Base-by-base conservation (phyloP, 768 basidiomycete genomes). In the Amanita phalloides region DNA sequence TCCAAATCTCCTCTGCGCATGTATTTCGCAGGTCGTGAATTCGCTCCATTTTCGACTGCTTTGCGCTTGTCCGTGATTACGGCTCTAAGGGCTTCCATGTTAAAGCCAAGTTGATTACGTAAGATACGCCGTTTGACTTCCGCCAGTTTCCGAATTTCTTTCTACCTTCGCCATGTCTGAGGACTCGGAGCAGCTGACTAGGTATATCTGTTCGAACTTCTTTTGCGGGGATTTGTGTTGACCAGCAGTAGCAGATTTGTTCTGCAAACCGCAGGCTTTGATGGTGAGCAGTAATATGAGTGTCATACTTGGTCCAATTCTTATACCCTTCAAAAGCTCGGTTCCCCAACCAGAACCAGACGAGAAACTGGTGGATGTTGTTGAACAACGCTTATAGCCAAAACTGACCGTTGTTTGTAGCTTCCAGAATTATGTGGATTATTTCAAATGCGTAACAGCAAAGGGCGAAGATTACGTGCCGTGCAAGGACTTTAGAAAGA, bases 381-480 rank as follows among this genome's bases (percentile, higher is more conserved):
- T 66, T 51, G 17, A 37, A 25, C n/a, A 41, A 11, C 0, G 14
- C 26, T 38, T 32, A 2, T 6, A 3, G 3, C 28, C 5, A 17
- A 20, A 44, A 28, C 45, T 5, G 11, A 21, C 36, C 17, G 23
- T 46, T 43, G 42, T 45, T 51, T 54, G 28, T 58, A 90, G 87
- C 71, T 88, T 82, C 80, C 91, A 95, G 73, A 93, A 95, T 75
- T 98, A 94, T 68, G 86, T 88, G 55, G 96, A 99, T 71, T 97
- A 96, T 77, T 92, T 94, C 83, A 95, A 95, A 69, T 99, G 96
- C 69, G 71, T 97, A 60, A 69, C 87, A 60, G 94, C 94, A 60
- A 98, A 96, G 73, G 96, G 96, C 59, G 96, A 99, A 60, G 96
- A 97, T 54, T 98, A 84, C 66, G 82, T 85, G n/a, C 93, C 96